Evolutionary conservation across 2,329 filamentous ascomycete species (phyloP).

Genomic region (Fusarium sp.): DNA sequence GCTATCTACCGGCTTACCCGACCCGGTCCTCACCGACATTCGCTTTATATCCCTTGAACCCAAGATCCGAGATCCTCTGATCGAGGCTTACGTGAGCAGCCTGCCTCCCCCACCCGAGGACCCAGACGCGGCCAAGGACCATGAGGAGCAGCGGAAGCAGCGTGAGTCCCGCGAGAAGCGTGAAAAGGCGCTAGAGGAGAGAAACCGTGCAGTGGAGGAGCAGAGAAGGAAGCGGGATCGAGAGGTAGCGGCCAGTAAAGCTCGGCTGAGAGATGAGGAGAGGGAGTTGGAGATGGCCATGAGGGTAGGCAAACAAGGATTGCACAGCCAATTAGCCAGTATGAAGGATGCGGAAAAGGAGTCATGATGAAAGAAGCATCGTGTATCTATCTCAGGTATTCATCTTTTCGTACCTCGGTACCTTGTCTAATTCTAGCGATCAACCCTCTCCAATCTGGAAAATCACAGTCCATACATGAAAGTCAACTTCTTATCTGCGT

Average conservation of each 20-base stretch:
- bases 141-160: conserved; percentile 64
- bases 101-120: conserved; percentile 70
- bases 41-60: conserved; percentile 77
- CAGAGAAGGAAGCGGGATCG: conserved; percentile 72
- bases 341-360: conserved; percentile 46
- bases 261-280: conserved; percentile 74
- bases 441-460: neutral
- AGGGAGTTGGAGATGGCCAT: conserved; percentile 76
- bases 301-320: conserved; percentile 74
- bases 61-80: conserved; percentile 71
- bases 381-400: conserved; percentile 1
- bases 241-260: conserved; percentile 71
- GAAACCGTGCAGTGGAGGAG: conserved; percentile 72
- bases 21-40: conserved; percentile 73
- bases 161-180: conserved; percentile 67
- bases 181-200: conserved; percentile 76
- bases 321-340: conserved; percentile 70
- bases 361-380: conserved; percentile 26
- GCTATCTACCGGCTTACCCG: conserved; percentile 69
- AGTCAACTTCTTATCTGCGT: conserved; percentile 49
- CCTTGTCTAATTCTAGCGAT: conserved; percentile 9
- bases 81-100: conserved; percentile 75
- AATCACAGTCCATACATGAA: conserved; percentile 48
- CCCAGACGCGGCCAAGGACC: conserved; percentile 58
- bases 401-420: conserved; percentile 19